Base-by-base conservation (phyloP, 2,329 filamentous ascomycete genomes). In the Neofusicoccum sp. region DNA sequence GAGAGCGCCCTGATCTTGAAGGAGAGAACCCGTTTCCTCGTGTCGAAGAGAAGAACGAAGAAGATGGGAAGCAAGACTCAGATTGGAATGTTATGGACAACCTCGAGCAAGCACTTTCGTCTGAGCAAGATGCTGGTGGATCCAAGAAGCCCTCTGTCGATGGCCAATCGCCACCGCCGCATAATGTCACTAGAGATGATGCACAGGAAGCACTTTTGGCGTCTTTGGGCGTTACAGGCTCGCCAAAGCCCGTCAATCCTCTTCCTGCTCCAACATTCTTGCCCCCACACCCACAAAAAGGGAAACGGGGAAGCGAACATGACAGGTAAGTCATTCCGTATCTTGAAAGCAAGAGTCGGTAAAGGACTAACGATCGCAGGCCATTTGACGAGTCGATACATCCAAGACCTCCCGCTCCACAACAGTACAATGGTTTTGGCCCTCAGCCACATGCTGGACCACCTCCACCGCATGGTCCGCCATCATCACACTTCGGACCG, bases 21-120 rank as follows among this genome's bases (percentile, higher is more conserved):
- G 61, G 67, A 2, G 67, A 58, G 62, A 65, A 43, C 60, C 66
- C 57, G 49, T 66, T 67, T 40, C 67, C 65, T 8, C 69, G 69
- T 60, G 70, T 71, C 53, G 64, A 73, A 61, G 71, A 72, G 16
- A 44, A 26, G 7, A 11, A 66, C 20, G 57, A 64, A 20, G 61
- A 20, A 24, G 12, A 26, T 33, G 16, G 60, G 20, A 72, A 74
- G 68, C 65, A 66, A 6, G 73, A 74, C 49, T 65, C 69, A 8
- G 66, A 64, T 20, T 75, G 71, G 70, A 73, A 69, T 62, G 67
- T 76, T 11, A 76, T 76, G 73, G 73, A 74, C 53, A 68, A 74
- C 24, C 70, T 76, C 28, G 73, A 76, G 60, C 71, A 75, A 63
- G 76, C 73, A 2, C 64, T 78, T 11, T 70, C 70, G 40, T 66